These are phyloP conservation scores for Adansonia grandidieri DNA, from an alignment of 441 rosid genomes.

Conservation along the genomic window DNA sequence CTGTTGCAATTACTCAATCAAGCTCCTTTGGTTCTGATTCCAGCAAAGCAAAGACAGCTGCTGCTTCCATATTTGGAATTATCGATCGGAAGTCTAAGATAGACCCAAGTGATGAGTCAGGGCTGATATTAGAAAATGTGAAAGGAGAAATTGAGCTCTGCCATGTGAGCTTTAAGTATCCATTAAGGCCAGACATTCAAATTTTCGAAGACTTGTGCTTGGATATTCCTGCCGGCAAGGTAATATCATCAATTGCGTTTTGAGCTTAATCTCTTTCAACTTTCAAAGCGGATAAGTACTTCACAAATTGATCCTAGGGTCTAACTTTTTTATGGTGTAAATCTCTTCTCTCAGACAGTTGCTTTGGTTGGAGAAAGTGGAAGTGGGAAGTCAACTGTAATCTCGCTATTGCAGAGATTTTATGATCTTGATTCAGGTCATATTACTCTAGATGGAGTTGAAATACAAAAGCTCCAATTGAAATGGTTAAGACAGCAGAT, in stretches of 20 bases:
- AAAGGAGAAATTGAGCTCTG: conserved; percentile 52
- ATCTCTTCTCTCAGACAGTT: conserved; percentile 52
- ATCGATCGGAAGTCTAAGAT: conserved; percentile 52
- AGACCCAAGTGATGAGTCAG: conserved; percentile 49
- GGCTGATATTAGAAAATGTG: conserved; percentile 41
- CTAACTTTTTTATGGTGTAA: not conserved
- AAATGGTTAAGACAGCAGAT: conserved; percentile 65
- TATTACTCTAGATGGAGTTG: conserved; percentile 69
- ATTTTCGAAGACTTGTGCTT: conserved; percentile 51
- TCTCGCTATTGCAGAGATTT: conserved; percentile 73
- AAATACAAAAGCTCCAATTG: conserved; percentile 45
- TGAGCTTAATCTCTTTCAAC: not conserved
- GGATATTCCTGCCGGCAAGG: conserved; percentile 57
- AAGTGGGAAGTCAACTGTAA: conserved; percentile 76
- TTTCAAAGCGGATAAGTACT: too few species aligned
- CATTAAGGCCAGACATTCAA: conserved; percentile 54
- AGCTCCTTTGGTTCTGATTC: conserved; percentile 53
- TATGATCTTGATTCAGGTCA: conserved; percentile 78
- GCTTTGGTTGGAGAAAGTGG: conserved; percentile 96
- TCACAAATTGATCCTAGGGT: too few species aligned
- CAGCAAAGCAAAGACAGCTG: conserved; percentile 47
- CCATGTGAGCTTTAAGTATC: conserved; percentile 53
- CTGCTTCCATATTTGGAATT: conserved; percentile 51
- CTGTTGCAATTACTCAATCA: conserved; percentile 48
- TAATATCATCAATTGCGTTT: conserved; percentile 22